Base-by-base conservation (phyloP, 2,329 filamentous ascomycete species). In the Orbilia brochopaga region DNA sequence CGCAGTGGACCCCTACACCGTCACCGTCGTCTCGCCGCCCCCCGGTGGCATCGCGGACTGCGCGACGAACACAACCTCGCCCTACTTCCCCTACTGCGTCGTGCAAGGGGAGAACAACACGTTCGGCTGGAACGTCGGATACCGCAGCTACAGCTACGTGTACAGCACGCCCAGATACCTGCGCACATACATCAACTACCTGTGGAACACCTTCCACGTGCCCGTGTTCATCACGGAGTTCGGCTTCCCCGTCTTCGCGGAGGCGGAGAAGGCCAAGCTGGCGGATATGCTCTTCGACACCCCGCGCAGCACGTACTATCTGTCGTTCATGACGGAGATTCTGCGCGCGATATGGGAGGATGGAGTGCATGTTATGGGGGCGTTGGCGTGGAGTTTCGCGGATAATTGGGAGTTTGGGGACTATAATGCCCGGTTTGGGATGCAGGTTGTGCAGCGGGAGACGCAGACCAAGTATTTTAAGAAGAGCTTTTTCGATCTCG, bases 131-230 rank as follows among this genome's bases (percentile, higher is more conserved):
- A 80, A 84, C 74, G 84, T 87, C 54, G 85, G 85, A 19, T 85
- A 86, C 72, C 79, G 81, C 11, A 85, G 83, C 1, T 79, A 85
- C 35, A 80, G 80, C 1, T 85, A 86, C 75, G 82, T 84, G n/a
- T 86, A 87, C 77, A 83, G 84, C 35, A 84, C 86, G 0, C 86
- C 85, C 0, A 81, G 80, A 1, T 87, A 85, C 74, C 81, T 88
- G n/a, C 81, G 84, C 58, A 81, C 80, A 59, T 83, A 84, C 73
- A 79, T 86, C 2, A 82, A 80, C 74, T 87, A 87, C 75, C 78
- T 88, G 1, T 85, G 83, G 80, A 86, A 86, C 77, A 86, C 83
- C 0, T 88, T 83, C 80, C 81, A 78, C 32, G 76, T 78, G 0
- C 83, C 83, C 0, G 79, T 84, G 6, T 79, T 80, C 21, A 78